Base-by-base conservation (phyloP, 2,329 filamentous ascomycete genomes). In the Fusarium ambrosium region DNA sequence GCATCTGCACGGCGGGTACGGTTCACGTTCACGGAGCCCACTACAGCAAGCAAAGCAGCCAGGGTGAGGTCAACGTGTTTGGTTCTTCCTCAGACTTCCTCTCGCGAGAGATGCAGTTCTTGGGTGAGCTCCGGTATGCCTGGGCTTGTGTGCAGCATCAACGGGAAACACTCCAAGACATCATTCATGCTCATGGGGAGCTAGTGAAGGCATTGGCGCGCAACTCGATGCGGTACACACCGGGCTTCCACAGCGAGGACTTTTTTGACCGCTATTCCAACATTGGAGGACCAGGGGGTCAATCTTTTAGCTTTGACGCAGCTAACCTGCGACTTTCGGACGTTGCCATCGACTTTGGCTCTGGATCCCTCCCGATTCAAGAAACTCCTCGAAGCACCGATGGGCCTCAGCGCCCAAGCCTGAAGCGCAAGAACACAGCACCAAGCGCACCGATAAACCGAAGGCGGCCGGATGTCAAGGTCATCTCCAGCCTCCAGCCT, bases 1-100 rank as follows among this genome's bases (percentile, higher is more conserved):
- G 94, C 79, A 91, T 97, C 58, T 94, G 92, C 82, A 96, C 94
- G 3, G 95, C 95, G 3, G 95, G 93, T 6, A 97, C 95, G 0
- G 94, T 97, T 1, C 95, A 97, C 79, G 92, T 97, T 11, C 95
- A 97, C 79, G 95, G 95, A 14, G 91, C 93, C 8, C 92, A 97
- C 79, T 97, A 97, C 81, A 90, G 89, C 73, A 89, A 87, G 76
- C 84, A 83, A 41, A 83, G 84, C 13, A 82, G 76, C 55, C 83
- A 80, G 37, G 90, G 80, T 75, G 90, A 84, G 83, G 91, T 85
- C 87, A 91, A 89, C 86, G 78, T 95, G 85, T 87, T 94, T 86
- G 78, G 89, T 85, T 81, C 84, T 64, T 89, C 89, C 6, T 81
- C 92, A 7, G 92, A 95, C 36, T 95, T 95, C 66, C 82, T 97